Conservation (phyloP, 202 grass and related monocot genomes). For the Panicum hallii region DNA sequence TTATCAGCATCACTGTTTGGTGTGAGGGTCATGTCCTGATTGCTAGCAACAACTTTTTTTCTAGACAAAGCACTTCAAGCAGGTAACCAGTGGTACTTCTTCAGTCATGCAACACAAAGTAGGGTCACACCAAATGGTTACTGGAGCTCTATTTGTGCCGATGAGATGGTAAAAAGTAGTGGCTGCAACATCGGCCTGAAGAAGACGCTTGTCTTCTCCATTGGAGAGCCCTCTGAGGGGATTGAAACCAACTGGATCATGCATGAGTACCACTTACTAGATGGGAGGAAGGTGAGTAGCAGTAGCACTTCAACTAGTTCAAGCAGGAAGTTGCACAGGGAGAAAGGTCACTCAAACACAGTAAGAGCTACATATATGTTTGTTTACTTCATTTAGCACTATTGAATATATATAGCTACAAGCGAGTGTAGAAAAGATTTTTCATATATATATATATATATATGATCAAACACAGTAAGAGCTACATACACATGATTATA, state of each 20-base stretch:
- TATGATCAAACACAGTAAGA: too few species aligned
- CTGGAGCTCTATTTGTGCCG: conserved; percentile 60
- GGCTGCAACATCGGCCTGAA: conserved; percentile 62
- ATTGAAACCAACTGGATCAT: conserved; percentile 86
- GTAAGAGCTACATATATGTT: conserved; percentile 46
- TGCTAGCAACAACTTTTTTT: conserved; percentile 30
- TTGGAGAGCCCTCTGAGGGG: conserved; percentile 51
- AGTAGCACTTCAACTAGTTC: conserved; percentile 48
- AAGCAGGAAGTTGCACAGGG: conserved; percentile 45
- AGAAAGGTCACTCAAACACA: conserved; percentile 50
- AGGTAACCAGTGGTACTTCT: conserved; percentile 83
- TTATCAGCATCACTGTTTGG: conserved; percentile 5
- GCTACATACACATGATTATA: not conserved
- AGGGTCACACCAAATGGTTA: conserved; percentile 67
- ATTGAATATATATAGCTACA: not conserved
- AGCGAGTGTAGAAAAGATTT: too few species aligned
- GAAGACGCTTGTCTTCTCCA: conserved; percentile 73
- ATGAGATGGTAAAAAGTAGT: conserved; percentile 54
- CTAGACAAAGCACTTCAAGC: conserved; percentile 88
- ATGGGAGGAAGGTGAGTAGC: conserved; percentile 38
- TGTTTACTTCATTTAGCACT: conserved; percentile 14
- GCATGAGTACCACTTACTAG: conserved; percentile 90
- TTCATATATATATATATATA: not conserved
- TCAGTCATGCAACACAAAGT: conserved; percentile 56
- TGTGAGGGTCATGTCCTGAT: conserved; percentile 27